Percentiles rank a stretch among this genome's conserved stretches.
Evolutionary conservation across 345 rosid genomes (phyloP).

Genomic region (Psidium friedrichsthalianum): DNA sequence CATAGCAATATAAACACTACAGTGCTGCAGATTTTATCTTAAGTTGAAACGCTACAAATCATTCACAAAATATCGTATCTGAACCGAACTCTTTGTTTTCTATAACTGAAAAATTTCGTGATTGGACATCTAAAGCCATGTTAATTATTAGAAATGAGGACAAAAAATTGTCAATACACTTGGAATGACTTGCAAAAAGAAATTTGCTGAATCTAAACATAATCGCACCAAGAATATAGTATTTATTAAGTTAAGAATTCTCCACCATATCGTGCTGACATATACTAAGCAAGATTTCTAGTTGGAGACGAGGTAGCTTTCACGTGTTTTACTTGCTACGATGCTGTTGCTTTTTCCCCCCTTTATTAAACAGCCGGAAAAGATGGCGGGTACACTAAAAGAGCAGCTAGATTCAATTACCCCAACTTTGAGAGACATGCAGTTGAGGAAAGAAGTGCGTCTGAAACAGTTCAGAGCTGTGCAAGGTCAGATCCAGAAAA

Average conservation of each 20-base stretch:
- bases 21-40: background rate
- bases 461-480: conserved; percentile 63
- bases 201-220: background rate
- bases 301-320: background rate
- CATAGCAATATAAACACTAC: background rate
- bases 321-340: background rate
- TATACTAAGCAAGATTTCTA: background rate
- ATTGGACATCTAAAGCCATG: background rate
- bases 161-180: background rate
- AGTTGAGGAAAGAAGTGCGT: conserved; percentile 76
- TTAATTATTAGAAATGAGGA: background rate
- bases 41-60: background rate
- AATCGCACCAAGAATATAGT: background rate
- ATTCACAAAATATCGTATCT: background rate
- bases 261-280: background rate
- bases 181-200: background rate
- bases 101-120: background rate
- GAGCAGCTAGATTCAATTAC: conserved; percentile 87
- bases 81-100: background rate
- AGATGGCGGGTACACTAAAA: conserved; percentile 73
- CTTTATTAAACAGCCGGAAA: conserved; percentile 55
- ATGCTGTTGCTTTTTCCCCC: background rate
- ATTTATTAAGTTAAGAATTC: background rate
- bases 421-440: conserved; percentile 85
- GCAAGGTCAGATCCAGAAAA: conserved; percentile 75